Percentiles rank a stretch among this genome's conserved stretches.
These are phyloP conservation scores for Cymodocea nodosa DNA, from an alignment of 116 monocot species.

Conservation along the genomic window DNA sequence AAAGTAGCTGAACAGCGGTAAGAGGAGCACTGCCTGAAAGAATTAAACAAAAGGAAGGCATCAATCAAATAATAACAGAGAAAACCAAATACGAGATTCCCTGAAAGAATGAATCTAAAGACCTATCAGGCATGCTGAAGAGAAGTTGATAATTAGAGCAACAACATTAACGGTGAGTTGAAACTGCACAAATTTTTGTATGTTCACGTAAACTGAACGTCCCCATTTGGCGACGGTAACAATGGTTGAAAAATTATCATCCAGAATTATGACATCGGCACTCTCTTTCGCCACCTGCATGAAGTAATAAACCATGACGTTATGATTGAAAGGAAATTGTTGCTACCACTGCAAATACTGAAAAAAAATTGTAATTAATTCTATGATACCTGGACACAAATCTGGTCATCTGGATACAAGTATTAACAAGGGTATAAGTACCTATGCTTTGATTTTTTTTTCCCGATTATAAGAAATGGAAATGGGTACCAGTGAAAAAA, in stretches of 20 bases:
- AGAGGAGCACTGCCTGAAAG: slow-evolving; percentile 61
- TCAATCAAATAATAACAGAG: too few species aligned
- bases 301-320: background rate
- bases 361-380: too few species aligned
- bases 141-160: slow-evolving; percentile 59
- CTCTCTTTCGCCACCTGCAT: slow-evolving; percentile 70
- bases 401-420: too few species aligned
- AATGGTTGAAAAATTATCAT: slow-evolving; percentile 75
- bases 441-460: too few species aligned
- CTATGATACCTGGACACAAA: too few species aligned
- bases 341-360: background rate
- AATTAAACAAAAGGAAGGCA: background rate
- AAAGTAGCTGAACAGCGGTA: slow-evolving; percentile 78
- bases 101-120: background rate
- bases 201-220: slow-evolving; percentile 70
- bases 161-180: slow-evolving; percentile 80
- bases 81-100: background rate
- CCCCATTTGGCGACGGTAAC: slow-evolving; percentile 74
- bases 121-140: slow-evolving; percentile 74
- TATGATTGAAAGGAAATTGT: too few species aligned
- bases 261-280: slow-evolving; percentile 72
- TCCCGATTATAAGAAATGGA: too few species aligned
- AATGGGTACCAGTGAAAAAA: too few species aligned
- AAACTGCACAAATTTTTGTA: slow-evolving; percentile 79
- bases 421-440: too few species aligned